Conservation (phyloP, 2,329 filamentous ascomycete species). For the Trichoderma simmonsii region DNA sequence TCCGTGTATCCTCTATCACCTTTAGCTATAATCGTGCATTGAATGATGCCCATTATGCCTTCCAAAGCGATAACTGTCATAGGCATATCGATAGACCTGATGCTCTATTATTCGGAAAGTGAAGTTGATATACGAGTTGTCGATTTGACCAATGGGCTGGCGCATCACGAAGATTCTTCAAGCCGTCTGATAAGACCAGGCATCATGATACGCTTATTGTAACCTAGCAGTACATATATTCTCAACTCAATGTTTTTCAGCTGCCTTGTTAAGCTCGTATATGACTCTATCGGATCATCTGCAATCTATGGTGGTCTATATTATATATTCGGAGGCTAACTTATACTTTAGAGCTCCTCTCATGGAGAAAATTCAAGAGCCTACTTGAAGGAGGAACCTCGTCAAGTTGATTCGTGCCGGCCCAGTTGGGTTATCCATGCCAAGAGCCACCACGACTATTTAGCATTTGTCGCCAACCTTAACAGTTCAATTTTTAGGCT, state of each 20-base stretch:
- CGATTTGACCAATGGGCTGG: too few species aligned
- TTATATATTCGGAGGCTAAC: neutral
- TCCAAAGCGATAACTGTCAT: neutral
- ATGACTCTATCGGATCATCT: neutral
- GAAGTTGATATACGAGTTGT: neutral
- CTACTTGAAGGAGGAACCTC: too few species aligned
- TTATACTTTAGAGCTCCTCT: neutral
- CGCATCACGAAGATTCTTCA: neutral
- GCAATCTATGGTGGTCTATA: neutral
- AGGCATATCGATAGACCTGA: neutral
- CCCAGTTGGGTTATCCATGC: too few species aligned
- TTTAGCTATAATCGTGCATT: neutral
- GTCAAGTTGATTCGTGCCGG: too few species aligned
- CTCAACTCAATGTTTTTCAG: neutral
- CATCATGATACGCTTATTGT: neutral
- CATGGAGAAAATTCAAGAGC: neutral
- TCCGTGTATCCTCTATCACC: neutral
- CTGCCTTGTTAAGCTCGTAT: neutral
- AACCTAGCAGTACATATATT: neutral
- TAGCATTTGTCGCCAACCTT: too few species aligned
- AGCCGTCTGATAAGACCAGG: neutral
- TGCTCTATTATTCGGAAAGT: neutral
- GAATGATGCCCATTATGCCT: neutral
- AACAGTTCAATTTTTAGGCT: neutral
- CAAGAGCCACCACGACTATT: too few species aligned